These are phyloP conservation scores for Periglandula ipomoeae DNA, from an alignment of 2,329 filamentous ascomycete genomes.

Conservation along the genomic window DNA sequence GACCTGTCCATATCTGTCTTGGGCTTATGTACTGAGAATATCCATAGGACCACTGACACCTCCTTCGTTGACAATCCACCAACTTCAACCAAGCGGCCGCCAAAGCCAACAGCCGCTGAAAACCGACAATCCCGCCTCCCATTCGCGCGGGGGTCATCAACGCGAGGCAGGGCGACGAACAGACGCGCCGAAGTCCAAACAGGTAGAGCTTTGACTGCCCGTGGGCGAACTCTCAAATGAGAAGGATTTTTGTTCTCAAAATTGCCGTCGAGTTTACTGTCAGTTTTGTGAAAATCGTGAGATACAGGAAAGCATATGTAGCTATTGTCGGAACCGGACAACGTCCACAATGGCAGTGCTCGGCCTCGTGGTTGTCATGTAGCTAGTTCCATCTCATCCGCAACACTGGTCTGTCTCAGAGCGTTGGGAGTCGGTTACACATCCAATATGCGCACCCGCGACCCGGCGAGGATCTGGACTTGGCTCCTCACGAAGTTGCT, in stretches of 20 bases:
- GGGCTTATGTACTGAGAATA: constrained; percentile 3
- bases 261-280: neutral
- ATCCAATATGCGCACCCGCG: constrained; percentile 70
- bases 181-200: constrained; percentile 26
- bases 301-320: neutral
- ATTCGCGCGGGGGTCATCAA: constrained; percentile 31
- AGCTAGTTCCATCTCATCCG: neutral
- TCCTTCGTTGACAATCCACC: constrained; percentile 82
- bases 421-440: constrained; percentile 56
- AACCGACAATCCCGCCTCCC: constrained; percentile 38
- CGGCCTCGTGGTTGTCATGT: too few species aligned
- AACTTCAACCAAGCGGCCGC: constrained; percentile 39
- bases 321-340: too few species aligned
- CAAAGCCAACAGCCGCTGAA: constrained; percentile 35
- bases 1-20: constrained; percentile 8
- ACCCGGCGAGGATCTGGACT: constrained; percentile 82
- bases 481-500: constrained; percentile 72
- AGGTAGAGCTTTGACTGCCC: constrained; percentile 37
- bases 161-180: constrained; percentile 19
- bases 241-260: neutral
- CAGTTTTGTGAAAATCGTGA: neutral
- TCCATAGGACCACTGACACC: constrained; percentile 71
- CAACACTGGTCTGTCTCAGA: neutral
- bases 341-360: neutral
- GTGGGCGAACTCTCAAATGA: constrained; percentile 38